Evolutionary conservation across 306 rosid genomes (phyloP), one percentile per base, ranked within the genome.

Genomic region (Comarum palustre): DNA sequence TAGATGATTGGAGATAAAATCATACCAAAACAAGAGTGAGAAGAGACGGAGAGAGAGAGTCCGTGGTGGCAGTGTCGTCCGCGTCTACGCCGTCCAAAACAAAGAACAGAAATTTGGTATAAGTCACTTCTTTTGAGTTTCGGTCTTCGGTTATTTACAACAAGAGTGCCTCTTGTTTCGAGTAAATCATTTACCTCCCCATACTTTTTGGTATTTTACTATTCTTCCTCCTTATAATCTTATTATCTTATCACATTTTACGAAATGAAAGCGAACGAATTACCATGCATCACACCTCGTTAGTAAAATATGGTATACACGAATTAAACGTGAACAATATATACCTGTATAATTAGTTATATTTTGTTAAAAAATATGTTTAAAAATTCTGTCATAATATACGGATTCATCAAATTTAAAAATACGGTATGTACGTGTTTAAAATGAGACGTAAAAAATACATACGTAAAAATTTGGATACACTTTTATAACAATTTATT

Each of bases 31-130:
- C 22, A 77, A 52, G 20, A 54, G 54, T 11, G 73, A 59, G 43
- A 54, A 43, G 48, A 27, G 67, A 59, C 42, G 41, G 55, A 17
- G 72, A 42, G 13, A 52, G 75, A 71, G 61, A 69, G 77, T 16
- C 36, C 75, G 75, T 17, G 74, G 46, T 51, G 67, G 63, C 71
- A 74, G 75, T 47, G 81, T 72, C 64, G 68, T 72, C 82, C 77
- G 66, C 60, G 68, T 73, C 71, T 64, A 72, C 75, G n/a, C 78
- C 68, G 55, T 64, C 63, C 17, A 65, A 42, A 60, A 57, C 20
- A 25, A 16, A 52, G 29, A 54, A 78, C 12, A 48, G 2, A 71
- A 29, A 6, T 22, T 36, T 22, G 75, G 64, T 42, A 14, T 15
- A 52, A 3, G 67, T 62, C 39, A 42, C 32, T 52, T 60, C 22